These are phyloP conservation scores for Symbiodinium natans DNA, from an alignment of 73 alveolate genomes.

Conservation along the genomic window DNA sequence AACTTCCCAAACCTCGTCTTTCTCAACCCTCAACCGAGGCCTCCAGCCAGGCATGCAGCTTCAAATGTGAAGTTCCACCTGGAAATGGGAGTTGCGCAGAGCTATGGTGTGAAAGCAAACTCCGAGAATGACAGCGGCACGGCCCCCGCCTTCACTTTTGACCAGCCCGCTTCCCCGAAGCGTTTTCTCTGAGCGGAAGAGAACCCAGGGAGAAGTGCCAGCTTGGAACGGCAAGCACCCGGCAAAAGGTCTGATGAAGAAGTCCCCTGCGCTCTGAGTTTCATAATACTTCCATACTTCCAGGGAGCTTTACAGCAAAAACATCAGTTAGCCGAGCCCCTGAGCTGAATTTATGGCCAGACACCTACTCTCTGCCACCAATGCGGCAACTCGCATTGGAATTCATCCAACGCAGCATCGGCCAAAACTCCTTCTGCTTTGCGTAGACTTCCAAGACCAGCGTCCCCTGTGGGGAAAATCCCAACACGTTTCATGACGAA, in stretches of 20 bases:
- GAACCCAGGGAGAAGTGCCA: conserved; percentile 12
- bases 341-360: too few species aligned
- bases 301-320: too few species aligned
- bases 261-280: conserved; percentile 15
- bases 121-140: too few species aligned
- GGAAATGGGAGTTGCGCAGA: too few species aligned
- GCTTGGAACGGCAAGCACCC: conserved; percentile 13
- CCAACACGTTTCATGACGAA: not conserved
- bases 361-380: conserved; percentile 58
- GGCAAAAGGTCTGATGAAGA: not conserved
- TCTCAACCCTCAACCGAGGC: not conserved
- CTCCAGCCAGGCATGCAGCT: not conserved
- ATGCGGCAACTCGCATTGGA: conserved; percentile 46
- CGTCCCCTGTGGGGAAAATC: not conserved
- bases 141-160: not conserved
- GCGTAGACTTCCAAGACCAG: not conserved
- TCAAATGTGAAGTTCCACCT: not conserved
- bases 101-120: too few species aligned
- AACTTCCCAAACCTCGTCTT: too few species aligned
- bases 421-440: conserved; percentile 33
- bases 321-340: not conserved
- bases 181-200: not conserved
- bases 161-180: not conserved
- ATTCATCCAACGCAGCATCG: conserved; percentile 34
- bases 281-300: too few species aligned